A percentile compares a stretch with the other conserved stretches of the same genome.
phyloP scores from a whole-genome alignment of 1,139 yeast genomes.

The Pichia kudriavzevii region DNA sequence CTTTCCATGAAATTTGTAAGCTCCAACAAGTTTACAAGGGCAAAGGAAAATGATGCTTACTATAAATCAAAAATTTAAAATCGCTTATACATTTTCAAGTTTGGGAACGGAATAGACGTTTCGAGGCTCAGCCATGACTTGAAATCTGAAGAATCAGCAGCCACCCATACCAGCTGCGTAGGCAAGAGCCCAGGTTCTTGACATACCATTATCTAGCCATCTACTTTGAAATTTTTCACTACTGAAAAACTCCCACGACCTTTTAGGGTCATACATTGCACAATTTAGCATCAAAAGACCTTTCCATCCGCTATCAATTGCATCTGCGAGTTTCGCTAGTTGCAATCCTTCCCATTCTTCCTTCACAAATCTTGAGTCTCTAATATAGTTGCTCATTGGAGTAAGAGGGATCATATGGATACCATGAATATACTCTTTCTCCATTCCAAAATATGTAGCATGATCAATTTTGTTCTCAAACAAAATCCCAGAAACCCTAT shows the following conservation, averaged over 20 bases:
- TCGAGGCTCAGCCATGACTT: too few species aligned
- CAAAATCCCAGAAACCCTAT: conserved; percentile 68
- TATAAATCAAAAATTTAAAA: too few species aligned
- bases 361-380: conserved; percentile 59
- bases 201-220: conserved; percentile 81
- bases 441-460: conserved; percentile 81
- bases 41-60: too few species aligned
- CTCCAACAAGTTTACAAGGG: too few species aligned
- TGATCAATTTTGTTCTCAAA: conserved; percentile 88
- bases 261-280: conserved; percentile 64
- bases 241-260: conserved; percentile 65
- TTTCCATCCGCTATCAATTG: conserved; percentile 74
- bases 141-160: background rate
- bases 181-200: conserved; percentile 83
- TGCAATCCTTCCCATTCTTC: conserved; percentile 68
- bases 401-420: conserved; percentile 92
- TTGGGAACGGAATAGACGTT: too few species aligned
- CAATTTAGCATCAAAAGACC: conserved; percentile 75
- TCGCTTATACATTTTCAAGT: too few species aligned
- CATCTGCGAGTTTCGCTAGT: conserved; percentile 40
- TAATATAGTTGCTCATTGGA: conserved; percentile 70
- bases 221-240: conserved; percentile 37
- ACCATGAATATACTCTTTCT: conserved; percentile 81
- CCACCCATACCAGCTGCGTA: conserved; percentile 50
- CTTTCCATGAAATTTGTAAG: too few species aligned